phyloP scores from a whole-genome alignment of 2,329 filamentous ascomycete genomes.

The Aspergillaceae sp. region DNA sequence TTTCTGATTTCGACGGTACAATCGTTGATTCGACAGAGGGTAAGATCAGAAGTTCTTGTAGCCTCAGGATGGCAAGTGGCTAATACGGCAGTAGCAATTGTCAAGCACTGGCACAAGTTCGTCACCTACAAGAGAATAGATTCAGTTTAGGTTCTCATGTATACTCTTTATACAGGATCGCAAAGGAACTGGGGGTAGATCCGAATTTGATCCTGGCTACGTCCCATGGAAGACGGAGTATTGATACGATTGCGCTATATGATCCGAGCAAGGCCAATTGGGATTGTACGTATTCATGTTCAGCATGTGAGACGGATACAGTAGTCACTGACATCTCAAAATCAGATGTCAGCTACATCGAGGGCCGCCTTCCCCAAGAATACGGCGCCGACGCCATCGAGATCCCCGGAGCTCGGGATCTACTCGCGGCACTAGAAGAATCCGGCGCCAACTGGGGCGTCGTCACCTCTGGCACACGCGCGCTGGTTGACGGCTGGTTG shows the following conservation, averaged over 20 bases:
- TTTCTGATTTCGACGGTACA: constrained; percentile 43
- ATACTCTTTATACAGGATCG: constrained; percentile 34
- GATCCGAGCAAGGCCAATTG: constrained; percentile 80
- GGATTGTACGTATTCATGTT: constrained; percentile 61
- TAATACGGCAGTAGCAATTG: constrained; percentile 42
- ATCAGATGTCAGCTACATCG: constrained; percentile 68
- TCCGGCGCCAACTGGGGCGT: constrained; percentile 71
- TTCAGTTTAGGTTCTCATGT: not conserved
- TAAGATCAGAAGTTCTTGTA: constrained; percentile 10
- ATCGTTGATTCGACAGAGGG: constrained; percentile 41
- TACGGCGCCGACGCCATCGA: constrained; percentile 73
- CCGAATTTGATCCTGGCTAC: constrained; percentile 79
- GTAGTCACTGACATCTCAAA: not conserved
- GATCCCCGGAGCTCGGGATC: constrained; percentile 68
- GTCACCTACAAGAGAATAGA: constrained; percentile 13
- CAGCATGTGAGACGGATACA: not conserved
- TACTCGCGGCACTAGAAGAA: constrained; percentile 59
- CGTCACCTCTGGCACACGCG: constrained; percentile 60
- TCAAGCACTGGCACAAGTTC: constrained; percentile 56
- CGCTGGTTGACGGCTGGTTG: constrained; percentile 65
- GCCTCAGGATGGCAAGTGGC: too few relatives aligned
- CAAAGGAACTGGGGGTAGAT: constrained; percentile 72
- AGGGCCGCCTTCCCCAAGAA: constrained; percentile 65
- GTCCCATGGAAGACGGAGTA: constrained; percentile 81
- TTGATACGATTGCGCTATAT: constrained; percentile 73